These are phyloP conservation scores for Iris macrosiphon DNA, from an alignment of 106 monocot species.

Conservation along the genomic window DNA sequence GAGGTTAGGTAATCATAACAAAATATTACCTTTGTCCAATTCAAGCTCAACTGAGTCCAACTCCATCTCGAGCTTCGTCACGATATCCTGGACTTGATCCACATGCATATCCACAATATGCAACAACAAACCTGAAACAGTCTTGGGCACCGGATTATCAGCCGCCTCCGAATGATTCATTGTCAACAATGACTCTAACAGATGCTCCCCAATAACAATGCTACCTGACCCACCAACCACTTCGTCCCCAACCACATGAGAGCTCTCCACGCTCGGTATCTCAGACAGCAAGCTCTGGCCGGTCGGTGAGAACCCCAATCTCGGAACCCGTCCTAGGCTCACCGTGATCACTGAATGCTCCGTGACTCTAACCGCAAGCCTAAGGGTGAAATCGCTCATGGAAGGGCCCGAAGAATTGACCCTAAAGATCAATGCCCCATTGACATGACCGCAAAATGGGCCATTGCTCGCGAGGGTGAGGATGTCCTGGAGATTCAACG, in stretches of 20 bases:
- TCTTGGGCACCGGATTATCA: slow-evolving; percentile 56
- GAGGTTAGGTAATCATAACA: no score
- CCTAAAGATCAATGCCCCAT: slow-evolving; percentile 70
- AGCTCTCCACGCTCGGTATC: slow-evolving; percentile 18
- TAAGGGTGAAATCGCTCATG: slow-evolving; percentile 50
- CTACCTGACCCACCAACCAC: not conserved
- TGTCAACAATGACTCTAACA: slow-evolving; percentile 45
- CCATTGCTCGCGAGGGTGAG: slow-evolving; percentile 80
- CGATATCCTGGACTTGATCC: slow-evolving; percentile 68
- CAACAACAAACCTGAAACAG: slow-evolving; percentile 43
- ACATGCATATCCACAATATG: slow-evolving; percentile 64
- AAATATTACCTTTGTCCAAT: slow-evolving; percentile 68
- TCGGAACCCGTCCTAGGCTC: slow-evolving; percentile 69
- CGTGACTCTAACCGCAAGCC: slow-evolving; percentile 76
- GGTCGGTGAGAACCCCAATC: slow-evolving; percentile 62
- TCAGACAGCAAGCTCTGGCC: slow-evolving; percentile 63
- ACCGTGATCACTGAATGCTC: slow-evolving; percentile 70
- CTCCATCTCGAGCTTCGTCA: slow-evolving; percentile 53
- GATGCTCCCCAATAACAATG: slow-evolving; percentile 44
- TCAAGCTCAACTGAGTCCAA: slow-evolving; percentile 60
- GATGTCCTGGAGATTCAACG: slow-evolving; percentile 90
- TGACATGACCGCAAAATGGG: slow-evolving; percentile 64
- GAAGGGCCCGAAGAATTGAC: slow-evolving; percentile 84
- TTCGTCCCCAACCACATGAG: not conserved
- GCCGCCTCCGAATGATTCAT: slow-evolving; percentile 71